These are phyloP conservation scores for Globisporangium canariense DNA, from an alignment of 352 stramenopile species.

Conservation along the genomic window DNA sequence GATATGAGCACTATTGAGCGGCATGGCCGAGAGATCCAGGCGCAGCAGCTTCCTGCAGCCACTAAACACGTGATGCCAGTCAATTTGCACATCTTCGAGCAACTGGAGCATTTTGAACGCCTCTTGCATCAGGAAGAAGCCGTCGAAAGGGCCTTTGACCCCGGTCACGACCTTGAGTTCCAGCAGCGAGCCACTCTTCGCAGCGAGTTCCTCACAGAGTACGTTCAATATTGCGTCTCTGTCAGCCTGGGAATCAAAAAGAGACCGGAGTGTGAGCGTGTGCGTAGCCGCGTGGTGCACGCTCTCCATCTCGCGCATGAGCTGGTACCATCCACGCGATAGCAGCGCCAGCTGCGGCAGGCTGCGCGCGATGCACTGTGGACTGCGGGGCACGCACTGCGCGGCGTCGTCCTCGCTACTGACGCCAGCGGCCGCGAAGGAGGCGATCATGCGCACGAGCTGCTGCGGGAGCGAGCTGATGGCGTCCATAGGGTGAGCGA, in stretches of 20 bases:
- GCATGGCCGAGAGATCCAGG: neutral
- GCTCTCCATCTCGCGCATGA: neutral
- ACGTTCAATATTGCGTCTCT: neutral
- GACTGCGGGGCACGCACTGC: neutral
- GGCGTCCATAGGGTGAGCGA: neutral
- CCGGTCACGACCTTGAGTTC: neutral
- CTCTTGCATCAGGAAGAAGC: neutral
- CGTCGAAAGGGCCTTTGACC: neutral
- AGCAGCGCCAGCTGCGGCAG: neutral
- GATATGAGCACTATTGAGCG: neutral
- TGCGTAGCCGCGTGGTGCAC: neutral
- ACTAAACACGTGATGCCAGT: neutral
- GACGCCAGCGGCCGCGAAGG: neutral
- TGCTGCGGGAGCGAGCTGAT: neutral
- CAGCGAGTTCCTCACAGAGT: neutral
- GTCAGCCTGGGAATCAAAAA: neutral
- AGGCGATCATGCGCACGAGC: neutral
- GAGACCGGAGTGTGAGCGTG: neutral
- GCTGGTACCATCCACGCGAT: neutral
- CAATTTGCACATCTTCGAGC: neutral
- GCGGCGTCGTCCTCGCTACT: neutral
- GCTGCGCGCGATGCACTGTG: neutral
- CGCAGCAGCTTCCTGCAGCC: neutral
- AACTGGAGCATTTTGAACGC: neutral
- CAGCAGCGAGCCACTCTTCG: neutral